These are phyloP conservation scores for Fusarium armeniacum DNA, from an alignment of 2,329 filamentous ascomycete genomes.

Conservation along the genomic window DNA sequence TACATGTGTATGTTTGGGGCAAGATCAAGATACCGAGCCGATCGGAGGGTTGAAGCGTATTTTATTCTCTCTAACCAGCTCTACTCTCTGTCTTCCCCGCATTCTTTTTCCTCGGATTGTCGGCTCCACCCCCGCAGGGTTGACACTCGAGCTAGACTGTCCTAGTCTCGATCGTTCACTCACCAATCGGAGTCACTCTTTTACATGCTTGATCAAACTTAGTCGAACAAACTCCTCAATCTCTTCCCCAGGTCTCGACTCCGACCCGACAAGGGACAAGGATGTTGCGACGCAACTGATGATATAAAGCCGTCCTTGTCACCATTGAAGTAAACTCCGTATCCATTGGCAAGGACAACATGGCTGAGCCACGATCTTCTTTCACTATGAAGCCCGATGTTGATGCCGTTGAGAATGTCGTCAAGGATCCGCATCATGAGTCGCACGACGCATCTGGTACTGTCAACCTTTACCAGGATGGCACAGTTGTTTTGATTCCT, in stretches of 20 bases:
- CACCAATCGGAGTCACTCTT: constrained; percentile 21
- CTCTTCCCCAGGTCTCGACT: neutral
- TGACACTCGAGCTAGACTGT: neutral
- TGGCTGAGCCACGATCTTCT: constrained; percentile 23
- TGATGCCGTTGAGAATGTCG: constrained; percentile 8
- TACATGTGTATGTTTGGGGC: neutral
- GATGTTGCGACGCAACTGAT: neutral
- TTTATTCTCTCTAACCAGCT: constrained; percentile 1
- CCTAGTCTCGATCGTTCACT: neutral
- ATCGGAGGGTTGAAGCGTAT: constrained; percentile 6
- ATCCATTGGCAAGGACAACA: neutral
- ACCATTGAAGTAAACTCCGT: neutral
- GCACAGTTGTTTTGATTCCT: constrained; percentile 7
- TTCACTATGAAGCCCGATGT: constrained; percentile 13
- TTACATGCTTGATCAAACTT: neutral
- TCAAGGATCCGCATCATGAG: constrained; percentile 5
- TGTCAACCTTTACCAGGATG: constrained; percentile 18
- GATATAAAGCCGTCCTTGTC: constrained; percentile 12
- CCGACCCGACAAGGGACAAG: constrained; percentile 11
- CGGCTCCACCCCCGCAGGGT: constrained; percentile 31
- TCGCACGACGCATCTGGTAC: constrained; percentile 13
- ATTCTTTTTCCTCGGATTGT: constrained; percentile 10
- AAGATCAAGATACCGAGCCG: constrained; percentile 25
- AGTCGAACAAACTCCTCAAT: neutral
- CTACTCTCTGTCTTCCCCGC: constrained; percentile 13